A percentile compares a stretch with the other conserved stretches of the same genome.
Conservation (phyloP, 2,329 filamentous ascomycete genomes). For the Macrophomina tecta region DNA sequence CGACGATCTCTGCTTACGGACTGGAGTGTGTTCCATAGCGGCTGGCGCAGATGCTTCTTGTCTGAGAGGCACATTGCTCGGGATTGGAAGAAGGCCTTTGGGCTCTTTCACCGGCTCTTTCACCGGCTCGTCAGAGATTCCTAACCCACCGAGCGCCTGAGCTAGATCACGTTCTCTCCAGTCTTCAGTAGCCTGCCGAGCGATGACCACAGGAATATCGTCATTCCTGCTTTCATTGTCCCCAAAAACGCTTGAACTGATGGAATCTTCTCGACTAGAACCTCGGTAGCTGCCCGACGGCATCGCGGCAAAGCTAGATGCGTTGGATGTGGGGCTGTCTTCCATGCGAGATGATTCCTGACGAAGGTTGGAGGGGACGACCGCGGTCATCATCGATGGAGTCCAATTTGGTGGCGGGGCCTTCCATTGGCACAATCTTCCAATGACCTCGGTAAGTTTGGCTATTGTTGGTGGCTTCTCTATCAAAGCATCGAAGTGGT, state of each 20-base stretch:
- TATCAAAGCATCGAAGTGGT: constrained; percentile 94
- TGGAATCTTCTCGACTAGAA: constrained; percentile 86
- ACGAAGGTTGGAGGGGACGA: constrained; percentile 67
- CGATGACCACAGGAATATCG: constrained; percentile 77
- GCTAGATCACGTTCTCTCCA: constrained; percentile 69
- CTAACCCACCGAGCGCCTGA: constrained; percentile 67
- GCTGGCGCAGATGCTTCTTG: constrained; percentile 62
- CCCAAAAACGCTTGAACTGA: constrained; percentile 85
- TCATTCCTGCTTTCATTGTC: constrained; percentile 83
- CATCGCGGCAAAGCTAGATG: constrained; percentile 73
- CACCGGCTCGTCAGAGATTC: constrained; percentile 70
- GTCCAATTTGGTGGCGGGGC: constrained; percentile 69
- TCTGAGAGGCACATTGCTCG: constrained; percentile 43
- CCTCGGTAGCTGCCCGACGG: constrained; percentile 78
- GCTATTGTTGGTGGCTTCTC: constrained; percentile 95
- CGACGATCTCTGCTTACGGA: constrained; percentile 69
- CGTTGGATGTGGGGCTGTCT: constrained; percentile 82
- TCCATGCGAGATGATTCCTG: constrained; percentile 69
- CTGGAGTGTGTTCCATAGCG: constrained; percentile 57
- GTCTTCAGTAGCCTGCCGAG: constrained; percentile 74
- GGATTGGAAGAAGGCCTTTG: constrained; percentile 35
- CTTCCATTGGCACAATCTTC: constrained; percentile 91
- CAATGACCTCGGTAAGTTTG: constrained; percentile 87
- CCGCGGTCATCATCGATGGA: constrained; percentile 45
- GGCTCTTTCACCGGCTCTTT: constrained; percentile 40